phyloP scores from a whole-genome alignment of 129 eudicot genomes.

The Arctium lappa region DNA sequence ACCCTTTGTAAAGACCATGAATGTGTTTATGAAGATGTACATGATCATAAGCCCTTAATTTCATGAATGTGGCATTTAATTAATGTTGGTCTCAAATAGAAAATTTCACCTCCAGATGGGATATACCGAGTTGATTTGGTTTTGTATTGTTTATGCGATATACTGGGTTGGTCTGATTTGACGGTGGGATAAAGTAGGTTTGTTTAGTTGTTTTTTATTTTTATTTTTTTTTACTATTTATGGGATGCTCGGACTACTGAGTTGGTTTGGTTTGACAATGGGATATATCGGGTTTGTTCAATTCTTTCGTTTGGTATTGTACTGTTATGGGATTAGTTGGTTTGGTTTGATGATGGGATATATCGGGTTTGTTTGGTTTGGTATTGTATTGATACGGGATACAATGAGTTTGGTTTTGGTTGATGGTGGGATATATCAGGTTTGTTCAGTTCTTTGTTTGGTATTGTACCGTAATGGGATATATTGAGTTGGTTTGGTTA shows the following conservation, averaged over 20 bases:
- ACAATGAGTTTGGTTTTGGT: not conserved
- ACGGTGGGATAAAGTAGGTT: no score
- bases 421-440: not conserved
- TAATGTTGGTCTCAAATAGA: not conserved
- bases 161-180: not conserved
- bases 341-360: not conserved
- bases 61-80: not conserved
- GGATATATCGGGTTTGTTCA: not conserved
- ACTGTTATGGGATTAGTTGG: not conserved
- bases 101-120: not conserved
- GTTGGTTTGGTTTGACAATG: not conserved
- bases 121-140: not conserved
- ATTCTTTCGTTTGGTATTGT: not conserved
- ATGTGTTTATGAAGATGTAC: constrained; percentile 19
- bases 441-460: no score
- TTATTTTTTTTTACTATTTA: no score
- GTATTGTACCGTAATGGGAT: not conserved
- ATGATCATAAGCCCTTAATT: constrained; percentile 6
- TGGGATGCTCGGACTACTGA: no score
- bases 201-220: no score
- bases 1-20: constrained; percentile 14
- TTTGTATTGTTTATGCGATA: not conserved
- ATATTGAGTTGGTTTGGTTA: not conserved
- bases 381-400: not conserved
- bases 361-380: not conserved